Evolutionary conservation across 306 rosid genomes (phyloP), one percentile per base, ranked within the genome.

Genomic region (Amphicarpaea edgeworthii): DNA sequence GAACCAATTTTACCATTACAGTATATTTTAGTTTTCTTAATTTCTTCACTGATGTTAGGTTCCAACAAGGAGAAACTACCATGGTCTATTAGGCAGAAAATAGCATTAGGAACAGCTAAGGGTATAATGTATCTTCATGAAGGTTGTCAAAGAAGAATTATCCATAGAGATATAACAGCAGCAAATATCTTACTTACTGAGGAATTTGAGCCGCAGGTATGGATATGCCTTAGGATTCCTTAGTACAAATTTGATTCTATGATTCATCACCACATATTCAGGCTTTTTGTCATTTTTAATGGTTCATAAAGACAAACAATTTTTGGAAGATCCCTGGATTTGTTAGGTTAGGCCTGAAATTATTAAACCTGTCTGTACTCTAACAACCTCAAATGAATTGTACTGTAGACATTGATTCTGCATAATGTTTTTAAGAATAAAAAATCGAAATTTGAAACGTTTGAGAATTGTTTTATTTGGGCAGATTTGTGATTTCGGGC

Each of bases 401-500:
- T 12, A 72, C 24, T 1, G 3, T 47, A 32, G 54, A 76, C 16
- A 45, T 47, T 49, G 20, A 14, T 59, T 63, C 10, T 75, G 3
- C 37, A 41, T 24, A 38, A 8, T 21, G 26, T 66, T 80, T 30
- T 20, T 20, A 21, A 20, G 15, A 46, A 24, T 57, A 37, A 67
- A 37, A 37, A 67, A 37, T 14, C 6, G 2, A 8, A 55, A 4
- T 14, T 32, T 74, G 15, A 65, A 66, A 40, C 3, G 9, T 20
- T 20, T 14, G 24, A n/a, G 37, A 34, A 37, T 10, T 10, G 30
- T 68, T 72, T 28, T 28, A 0, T 72, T 65, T 24, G 6, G 6
- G 23, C 90, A 93, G 96, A 85, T 93, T 57, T 93, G 98, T 77
- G 98, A 93, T 87, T 93, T 90, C 53, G 98, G 96, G 64, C 89